Base-by-base conservation (phyloP, 179 eudicot genomes). In the Pouteria campechiana region DNA sequence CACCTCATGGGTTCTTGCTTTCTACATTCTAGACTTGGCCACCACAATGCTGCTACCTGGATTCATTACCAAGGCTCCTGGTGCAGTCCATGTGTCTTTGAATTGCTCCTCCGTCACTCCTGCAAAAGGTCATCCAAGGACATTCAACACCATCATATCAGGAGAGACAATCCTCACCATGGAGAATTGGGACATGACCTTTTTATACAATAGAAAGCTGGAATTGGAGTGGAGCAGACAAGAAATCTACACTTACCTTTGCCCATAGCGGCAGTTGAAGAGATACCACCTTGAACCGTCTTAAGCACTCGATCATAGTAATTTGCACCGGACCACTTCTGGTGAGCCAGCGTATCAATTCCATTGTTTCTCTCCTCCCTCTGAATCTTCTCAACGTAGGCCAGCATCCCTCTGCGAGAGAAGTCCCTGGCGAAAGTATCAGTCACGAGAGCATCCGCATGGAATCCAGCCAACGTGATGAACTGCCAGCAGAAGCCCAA, bases 281-380 rank as follows among this genome's bases (percentile, higher is more conserved):
- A 78, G 48, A 85, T 85, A n/a, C 95, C 95, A 5, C 95, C 95
- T 50, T 85, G 95, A 46, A 85, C 95, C 22, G 93, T 82, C 74
- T 75, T 73, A 1, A 85, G 78, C 12, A 85, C 78, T 34, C 85
- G 70, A 10, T 85, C 95, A 37, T 81, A 82, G 75, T 81, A 85
- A 62, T 82, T 85, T 2, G 95, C 95, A 30, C 93, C 95, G n/a
- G 95, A 85, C 95, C 95, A 85, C 54, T 85, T 85, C 65, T 82
- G 95, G 52, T 85, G 93, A 22, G 95, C 95, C 32, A 85, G 25
- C 4, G 95, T 85, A 41, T 85, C 95, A 6, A 82, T 93, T 0
- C 74, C 95, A 46, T 85, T 35, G 29, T 3, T 75, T 60, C 93
- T 60, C 50, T 85, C 93, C 70, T 85, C 80, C 43, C 95, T 82